A percentile compares a stretch with the other conserved stretches of the same genome.
Conservation (phyloP, 78 protist genomes). For the Planoprotostelium fungivorum region DNA sequence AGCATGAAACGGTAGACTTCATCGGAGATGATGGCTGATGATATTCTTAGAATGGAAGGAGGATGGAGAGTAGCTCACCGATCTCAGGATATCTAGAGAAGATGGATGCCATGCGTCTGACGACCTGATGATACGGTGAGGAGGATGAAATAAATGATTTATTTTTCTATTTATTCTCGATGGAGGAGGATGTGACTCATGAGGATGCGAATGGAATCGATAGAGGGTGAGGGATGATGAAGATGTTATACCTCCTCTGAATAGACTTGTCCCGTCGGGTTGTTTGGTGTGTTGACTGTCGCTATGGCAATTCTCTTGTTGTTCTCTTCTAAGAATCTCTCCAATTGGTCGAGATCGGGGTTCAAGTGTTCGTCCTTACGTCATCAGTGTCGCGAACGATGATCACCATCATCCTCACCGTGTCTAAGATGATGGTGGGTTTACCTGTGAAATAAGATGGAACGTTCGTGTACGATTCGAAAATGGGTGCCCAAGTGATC, state of each 20-base stretch:
- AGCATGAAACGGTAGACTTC: neutral
- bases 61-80: neutral
- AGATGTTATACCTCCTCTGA: neutral
- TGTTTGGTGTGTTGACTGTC: neutral
- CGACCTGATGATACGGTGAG: neutral
- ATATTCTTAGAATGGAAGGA: neutral
- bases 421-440: neutral
- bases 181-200: too few species aligned
- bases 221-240: too few species aligned
- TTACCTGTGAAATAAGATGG: neutral
- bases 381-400: neutral
- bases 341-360: neutral
- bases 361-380: neutral
- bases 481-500: neutral
- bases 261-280: neutral
- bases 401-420: neutral
- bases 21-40: neutral
- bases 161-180: too few species aligned
- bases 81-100: neutral
- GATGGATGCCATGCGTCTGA: neutral
- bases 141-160: too few species aligned
- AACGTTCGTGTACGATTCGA: neutral
- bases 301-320: neutral
- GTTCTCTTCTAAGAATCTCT: neutral
- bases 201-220: too few species aligned